These are phyloP conservation scores for Geosiphon pyriformis DNA, from an alignment of 192 early-diverging fungal genomes.

Conservation along the genomic window DNA sequence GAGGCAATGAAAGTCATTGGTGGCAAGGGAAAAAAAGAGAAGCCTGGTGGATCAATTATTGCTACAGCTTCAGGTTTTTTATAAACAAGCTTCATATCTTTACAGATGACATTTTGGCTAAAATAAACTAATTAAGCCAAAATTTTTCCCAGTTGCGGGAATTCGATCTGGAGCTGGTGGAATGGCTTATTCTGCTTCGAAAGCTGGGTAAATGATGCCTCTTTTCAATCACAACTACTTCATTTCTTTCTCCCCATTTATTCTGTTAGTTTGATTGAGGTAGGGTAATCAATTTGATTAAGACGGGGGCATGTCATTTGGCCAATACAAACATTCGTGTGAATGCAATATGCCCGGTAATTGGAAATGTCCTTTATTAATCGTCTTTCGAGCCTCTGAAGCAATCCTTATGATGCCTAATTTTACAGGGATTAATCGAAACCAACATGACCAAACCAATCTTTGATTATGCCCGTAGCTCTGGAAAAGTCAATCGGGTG, in stretches of 20 bases:
- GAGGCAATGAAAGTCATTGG: slow-evolving; percentile 38
- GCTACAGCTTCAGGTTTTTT: slow-evolving; percentile 43
- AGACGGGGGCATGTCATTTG: slow-evolving; percentile 37
- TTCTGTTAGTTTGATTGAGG: no score
- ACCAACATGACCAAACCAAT: slow-evolving; percentile 44
- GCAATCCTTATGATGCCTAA: background rate
- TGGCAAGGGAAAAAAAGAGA: slow-evolving; percentile 37
- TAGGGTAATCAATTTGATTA: slow-evolving; percentile 42
- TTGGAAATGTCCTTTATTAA: background rate
- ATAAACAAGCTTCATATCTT: no score
- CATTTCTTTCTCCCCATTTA: no score
- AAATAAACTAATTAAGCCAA: background rate
- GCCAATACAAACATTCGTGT: slow-evolving; percentile 40
- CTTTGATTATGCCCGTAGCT: slow-evolving; percentile 42
- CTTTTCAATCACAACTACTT: background rate
- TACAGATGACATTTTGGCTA: no score
- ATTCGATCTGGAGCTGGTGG: slow-evolving; percentile 45
- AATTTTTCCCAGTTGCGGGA: slow-evolving; percentile 34
- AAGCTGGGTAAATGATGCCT: slow-evolving; percentile 37
- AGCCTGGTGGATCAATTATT: slow-evolving; percentile 42
- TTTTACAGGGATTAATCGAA: slow-evolving; percentile 43
- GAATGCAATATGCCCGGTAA: slow-evolving; percentile 48
- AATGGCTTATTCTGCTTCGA: slow-evolving; percentile 49
- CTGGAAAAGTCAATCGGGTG: slow-evolving; percentile 37
- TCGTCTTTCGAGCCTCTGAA: background rate